Evolutionary conservation across 1,284 basidiomycete genomes (phyloP).

Genomic region (Pseudozyma flocculosa): DNA sequence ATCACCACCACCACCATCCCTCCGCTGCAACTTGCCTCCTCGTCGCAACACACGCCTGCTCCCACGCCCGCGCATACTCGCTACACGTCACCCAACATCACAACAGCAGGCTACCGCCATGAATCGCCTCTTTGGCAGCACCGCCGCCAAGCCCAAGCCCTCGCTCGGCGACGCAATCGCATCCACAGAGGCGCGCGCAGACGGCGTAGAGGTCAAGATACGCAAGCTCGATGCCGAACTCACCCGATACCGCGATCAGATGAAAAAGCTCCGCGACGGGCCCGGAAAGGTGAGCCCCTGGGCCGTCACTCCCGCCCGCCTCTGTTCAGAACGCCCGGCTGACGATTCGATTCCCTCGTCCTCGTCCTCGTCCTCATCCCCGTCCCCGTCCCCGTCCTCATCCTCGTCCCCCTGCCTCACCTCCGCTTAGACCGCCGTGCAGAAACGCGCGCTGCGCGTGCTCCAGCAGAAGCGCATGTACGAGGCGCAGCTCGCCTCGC

Average conservation of each 20-base stretch:
- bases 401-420: too few relatives aligned
- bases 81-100: too few relatives aligned
- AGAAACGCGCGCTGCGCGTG: conserved; percentile 89
- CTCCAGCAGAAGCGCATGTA: conserved; percentile 97
- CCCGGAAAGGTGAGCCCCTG: conserved; percentile 78
- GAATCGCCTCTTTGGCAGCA: conserved; percentile 60
- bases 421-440: conserved; percentile 74
- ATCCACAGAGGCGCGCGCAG: conserved; percentile 86
- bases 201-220: conserved; percentile 92
- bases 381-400: too few relatives aligned
- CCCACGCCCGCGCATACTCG: too few relatives aligned
- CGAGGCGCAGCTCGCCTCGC: conserved; percentile 84
- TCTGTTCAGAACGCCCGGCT: too few relatives aligned
- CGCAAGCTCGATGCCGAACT: conserved; percentile 95
- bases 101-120: too few relatives aligned
- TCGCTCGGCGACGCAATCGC: conserved; percentile 85
- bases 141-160: conserved; percentile 67
- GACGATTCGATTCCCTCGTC: too few relatives aligned
- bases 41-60: too few relatives aligned
- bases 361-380: too few relatives aligned
- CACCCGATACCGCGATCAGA: conserved; percentile 88
- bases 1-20: too few relatives aligned
- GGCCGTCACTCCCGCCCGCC: not conserved
- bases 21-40: too few relatives aligned
- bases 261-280: conserved; percentile 88